Evolutionary conservation across 2,329 filamentous ascomycete species (phyloP).

Genomic region (Talaromyces amestolkiae): DNA sequence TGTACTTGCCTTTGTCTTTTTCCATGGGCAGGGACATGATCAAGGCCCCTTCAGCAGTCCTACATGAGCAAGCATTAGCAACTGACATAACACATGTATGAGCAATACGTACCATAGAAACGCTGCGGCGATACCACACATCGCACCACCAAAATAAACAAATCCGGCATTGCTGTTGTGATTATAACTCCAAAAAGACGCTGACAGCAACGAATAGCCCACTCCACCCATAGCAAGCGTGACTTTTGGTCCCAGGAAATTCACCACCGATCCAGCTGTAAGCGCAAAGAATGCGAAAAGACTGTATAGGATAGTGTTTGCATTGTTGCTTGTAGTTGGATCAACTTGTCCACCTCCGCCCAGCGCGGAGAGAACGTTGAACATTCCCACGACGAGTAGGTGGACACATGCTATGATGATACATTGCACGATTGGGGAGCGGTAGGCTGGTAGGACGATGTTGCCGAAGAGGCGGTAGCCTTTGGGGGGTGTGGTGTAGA

Average conservation of each 20-base stretch:
- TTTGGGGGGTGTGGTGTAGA: constrained; percentile 12
- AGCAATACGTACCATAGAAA: constrained; percentile 60
- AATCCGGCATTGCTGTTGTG: constrained; percentile 68
- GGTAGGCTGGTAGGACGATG: constrained; percentile 21
- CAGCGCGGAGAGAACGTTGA: constrained; percentile 23
- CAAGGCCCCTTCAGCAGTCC: constrained; percentile 73
- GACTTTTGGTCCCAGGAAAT: constrained; percentile 67
- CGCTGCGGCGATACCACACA: constrained; percentile 75
- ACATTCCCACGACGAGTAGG: constrained; percentile 24
- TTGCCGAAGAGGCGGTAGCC: constrained; percentile 20
- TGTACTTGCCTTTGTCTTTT: constrained; percentile 72
- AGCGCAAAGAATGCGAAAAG: constrained; percentile 22
- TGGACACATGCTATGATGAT: constrained; percentile 22
- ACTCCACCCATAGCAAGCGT: constrained; percentile 71
- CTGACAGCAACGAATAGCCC: constrained; percentile 73
- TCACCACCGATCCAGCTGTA: constrained; percentile 57
- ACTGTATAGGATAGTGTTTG: constrained; percentile 23
- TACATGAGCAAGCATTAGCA: background rate
- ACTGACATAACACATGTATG: background rate
- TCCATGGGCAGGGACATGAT: constrained; percentile 84
- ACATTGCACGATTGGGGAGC: constrained; percentile 21
- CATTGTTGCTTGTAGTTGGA: constrained; percentile 22
- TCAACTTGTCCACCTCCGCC: constrained; percentile 24
- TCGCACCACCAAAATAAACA: constrained; percentile 67
- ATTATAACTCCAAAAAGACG: constrained; percentile 67